Evolutionary conservation across 345 rosid genomes (phyloP).

Genomic region (Microcos paniculata): DNA sequence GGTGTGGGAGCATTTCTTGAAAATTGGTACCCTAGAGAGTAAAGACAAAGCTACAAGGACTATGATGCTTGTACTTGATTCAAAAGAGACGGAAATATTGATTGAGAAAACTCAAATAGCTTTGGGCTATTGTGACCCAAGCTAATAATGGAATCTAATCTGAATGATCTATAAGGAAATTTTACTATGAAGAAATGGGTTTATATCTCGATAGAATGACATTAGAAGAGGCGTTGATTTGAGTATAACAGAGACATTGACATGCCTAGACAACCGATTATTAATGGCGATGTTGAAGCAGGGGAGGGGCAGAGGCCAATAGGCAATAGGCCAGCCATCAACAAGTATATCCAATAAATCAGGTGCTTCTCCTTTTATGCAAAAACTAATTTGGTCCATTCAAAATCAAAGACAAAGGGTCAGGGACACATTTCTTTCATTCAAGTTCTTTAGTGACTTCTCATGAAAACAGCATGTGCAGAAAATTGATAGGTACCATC

Average conservation of each 20-base stretch:
- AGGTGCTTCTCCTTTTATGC: background rate
- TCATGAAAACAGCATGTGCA: background rate
- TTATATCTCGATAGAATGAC: too few species aligned
- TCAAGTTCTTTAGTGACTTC: background rate
- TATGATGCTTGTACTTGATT: background rate
- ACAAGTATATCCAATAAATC: background rate
- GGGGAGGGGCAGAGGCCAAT: background rate
- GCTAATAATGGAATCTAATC: background rate
- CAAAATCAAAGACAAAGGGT: too few species aligned
- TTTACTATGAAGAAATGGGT: too few species aligned
- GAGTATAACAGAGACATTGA: too few species aligned
- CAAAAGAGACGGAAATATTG: background rate
- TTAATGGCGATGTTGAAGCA: background rate
- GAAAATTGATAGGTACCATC: conserved; percentile 10
- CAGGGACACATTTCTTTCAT: background rate
- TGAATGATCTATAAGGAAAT: too few species aligned
- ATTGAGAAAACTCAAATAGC: background rate
- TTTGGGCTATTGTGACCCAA: background rate
- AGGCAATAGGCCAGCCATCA: background rate
- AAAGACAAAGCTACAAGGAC: background rate
- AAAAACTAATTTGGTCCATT: background rate
- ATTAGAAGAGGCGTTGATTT: too few species aligned
- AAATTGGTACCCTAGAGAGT: background rate
- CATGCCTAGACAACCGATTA: background rate
- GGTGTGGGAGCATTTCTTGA: background rate